These are phyloP conservation scores for Helianthus annuus DNA, from an alignment of 129 eudicot genomes.

Conservation along the genomic window HanXRQr2.0-SUNRISE NC_035443.2:124856069-124856568, in stretches of 20 bases:
- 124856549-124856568: not conserved
- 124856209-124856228: too few species aligned
- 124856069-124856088: too few species aligned
- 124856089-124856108: too few species aligned
- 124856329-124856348: conserved; percentile 2
- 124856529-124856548: not conserved
- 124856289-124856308: not conserved
- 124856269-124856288: not conserved
- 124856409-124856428: not conserved
- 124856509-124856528: not conserved
- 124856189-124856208: too few species aligned
- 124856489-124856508: not conserved
- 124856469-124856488: not conserved
- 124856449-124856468: not conserved
- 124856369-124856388: not conserved
- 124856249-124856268: too few species aligned
- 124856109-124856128: too few species aligned
- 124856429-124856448: not conserved
- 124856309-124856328: not conserved
- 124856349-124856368: not conserved
- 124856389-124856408: too few species aligned
- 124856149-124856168: too few species aligned
- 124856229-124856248: too few species aligned
- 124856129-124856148: too few species aligned
- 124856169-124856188: too few species aligned